phyloP scores from a whole-genome alignment of 306 rosid genomes.

The Ochetophila trinervis region DNA sequence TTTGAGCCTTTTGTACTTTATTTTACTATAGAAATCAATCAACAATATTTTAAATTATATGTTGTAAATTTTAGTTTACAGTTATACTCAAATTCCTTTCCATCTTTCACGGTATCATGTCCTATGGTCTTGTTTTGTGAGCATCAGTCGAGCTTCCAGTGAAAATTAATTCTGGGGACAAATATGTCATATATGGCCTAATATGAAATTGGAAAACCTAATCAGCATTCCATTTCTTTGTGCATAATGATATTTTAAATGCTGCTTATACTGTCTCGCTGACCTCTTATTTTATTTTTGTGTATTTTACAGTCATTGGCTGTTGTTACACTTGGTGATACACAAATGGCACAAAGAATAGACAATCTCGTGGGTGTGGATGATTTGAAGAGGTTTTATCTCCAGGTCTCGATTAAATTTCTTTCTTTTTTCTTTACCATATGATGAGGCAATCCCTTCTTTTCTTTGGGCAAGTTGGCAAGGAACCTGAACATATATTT shows the following conservation, averaged over 20 bases:
- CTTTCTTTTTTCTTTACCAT: slow-evolving; percentile 14
- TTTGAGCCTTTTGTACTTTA: too few species aligned
- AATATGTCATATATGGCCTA: too few species aligned
- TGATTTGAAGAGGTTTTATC: slow-evolving; percentile 87
- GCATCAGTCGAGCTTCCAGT: too few species aligned
- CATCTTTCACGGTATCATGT: too few species aligned
- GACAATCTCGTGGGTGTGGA: slow-evolving; percentile 81
- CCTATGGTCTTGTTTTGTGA: too few species aligned
- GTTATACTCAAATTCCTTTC: too few species aligned
- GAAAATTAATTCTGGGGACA: too few species aligned
- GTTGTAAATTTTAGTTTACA: background rate
- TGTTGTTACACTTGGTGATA: slow-evolving; percentile 91
- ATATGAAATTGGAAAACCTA: too few species aligned
- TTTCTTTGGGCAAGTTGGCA: slow-evolving; percentile 14
- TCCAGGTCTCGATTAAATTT: slow-evolving; percentile 58
- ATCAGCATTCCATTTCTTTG: too few species aligned
- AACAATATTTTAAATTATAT: background rate
- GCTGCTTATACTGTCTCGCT: slow-evolving; percentile 9
- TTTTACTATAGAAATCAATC: too few species aligned
- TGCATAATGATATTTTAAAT: too few species aligned
- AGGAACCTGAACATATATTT: background rate
- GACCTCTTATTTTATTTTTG: slow-evolving; percentile 6
- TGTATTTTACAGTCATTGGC: slow-evolving; percentile 71
- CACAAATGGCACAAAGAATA: slow-evolving; percentile 90
- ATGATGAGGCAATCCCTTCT: background rate